These are phyloP conservation scores for Ottelia alismoides DNA, from an alignment of 106 monocot species.

Conservation along the genomic window DNA sequence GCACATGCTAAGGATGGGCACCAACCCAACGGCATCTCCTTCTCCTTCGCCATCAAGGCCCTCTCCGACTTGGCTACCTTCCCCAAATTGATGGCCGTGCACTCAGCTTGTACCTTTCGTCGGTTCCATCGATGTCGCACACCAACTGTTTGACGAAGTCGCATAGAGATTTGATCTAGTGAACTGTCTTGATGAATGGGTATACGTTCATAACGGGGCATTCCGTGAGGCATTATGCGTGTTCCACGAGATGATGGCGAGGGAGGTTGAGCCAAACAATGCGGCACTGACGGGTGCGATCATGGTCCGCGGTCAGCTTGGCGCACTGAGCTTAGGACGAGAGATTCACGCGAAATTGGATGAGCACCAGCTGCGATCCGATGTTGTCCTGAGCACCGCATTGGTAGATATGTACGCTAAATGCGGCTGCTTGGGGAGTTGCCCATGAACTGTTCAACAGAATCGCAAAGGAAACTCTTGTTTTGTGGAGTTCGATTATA, in stretches of 20 bases:
- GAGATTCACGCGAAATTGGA: slow-evolving; percentile 10
- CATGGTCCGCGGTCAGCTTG: slow-evolving; percentile 13
- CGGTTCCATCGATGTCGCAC: slow-evolving; percentile 6
- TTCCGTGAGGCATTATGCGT: slow-evolving; percentile 6
- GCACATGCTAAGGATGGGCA: slow-evolving; percentile 22
- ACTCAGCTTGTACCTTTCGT: too few relatives aligned
- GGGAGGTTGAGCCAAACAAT: slow-evolving; percentile 1
- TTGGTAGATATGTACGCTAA: slow-evolving; percentile 28
- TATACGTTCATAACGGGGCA: slow-evolving; percentile 7
- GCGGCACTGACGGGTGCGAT: slow-evolving; percentile 9
- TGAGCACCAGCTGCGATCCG: not conserved
- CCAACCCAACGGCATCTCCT: slow-evolving; percentile 41
- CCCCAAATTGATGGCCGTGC: not conserved
- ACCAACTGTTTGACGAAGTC: slow-evolving; percentile 8
- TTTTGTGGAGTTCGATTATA: slow-evolving; percentile 20
- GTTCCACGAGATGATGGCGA: slow-evolving; percentile 4
- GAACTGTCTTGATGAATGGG: slow-evolving; percentile 11
- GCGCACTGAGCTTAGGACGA: slow-evolving; percentile 15
- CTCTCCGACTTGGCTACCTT: slow-evolving; percentile 3
- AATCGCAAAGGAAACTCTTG: slow-evolving; percentile 1
- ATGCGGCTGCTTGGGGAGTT: slow-evolving; percentile 12
- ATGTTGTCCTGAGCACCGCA: slow-evolving; percentile 9
- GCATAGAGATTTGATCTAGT: slow-evolving; percentile 5
- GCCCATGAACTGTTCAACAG: slow-evolving; percentile 15
- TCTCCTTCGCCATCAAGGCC: slow-evolving; percentile 47